Conservation (phyloP, 1,284 basidiomycete genomes). For the Fistulina hepatica region DNA sequence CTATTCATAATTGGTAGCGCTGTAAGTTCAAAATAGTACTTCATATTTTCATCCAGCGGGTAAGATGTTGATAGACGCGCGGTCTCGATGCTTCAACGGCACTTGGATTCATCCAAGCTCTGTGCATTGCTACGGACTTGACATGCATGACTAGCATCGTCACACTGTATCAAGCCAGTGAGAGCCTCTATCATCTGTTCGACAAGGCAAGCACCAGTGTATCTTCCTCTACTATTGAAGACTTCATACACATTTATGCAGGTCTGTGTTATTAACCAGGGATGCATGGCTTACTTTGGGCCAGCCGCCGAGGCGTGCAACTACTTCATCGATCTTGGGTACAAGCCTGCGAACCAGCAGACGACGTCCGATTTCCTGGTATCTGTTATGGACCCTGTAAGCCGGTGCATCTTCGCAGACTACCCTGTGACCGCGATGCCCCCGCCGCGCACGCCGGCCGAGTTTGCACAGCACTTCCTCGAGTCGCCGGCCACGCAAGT, state of each 20-base stretch:
- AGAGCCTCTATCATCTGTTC: constrained; percentile 67
- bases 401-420: no score
- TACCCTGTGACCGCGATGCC: no score
- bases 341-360: constrained; percentile 61
- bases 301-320: constrained; percentile 57
- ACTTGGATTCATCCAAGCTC: constrained; percentile 62
- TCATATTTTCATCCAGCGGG: no score
- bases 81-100: constrained; percentile 85
- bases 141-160: constrained; percentile 70
- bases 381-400: constrained; percentile 64
- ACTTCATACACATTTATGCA: not conserved
- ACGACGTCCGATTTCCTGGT: constrained; percentile 71
- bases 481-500: constrained; percentile 19
- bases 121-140: constrained; percentile 72
- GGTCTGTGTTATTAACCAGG: constrained; percentile 62
- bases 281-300: constrained; percentile 79
- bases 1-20: no score
- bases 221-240: no score
- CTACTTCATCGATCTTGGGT: constrained; percentile 76
- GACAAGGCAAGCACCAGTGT: no score
- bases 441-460: constrained; percentile 44
- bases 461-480: constrained; percentile 36
- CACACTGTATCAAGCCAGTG: constrained; percentile 77
- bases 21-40: no score
- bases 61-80: no score